Evolutionary conservation across 192 early-diverging fungal genomes (phyloP).

Genomic region (Podila epigama): DNA sequence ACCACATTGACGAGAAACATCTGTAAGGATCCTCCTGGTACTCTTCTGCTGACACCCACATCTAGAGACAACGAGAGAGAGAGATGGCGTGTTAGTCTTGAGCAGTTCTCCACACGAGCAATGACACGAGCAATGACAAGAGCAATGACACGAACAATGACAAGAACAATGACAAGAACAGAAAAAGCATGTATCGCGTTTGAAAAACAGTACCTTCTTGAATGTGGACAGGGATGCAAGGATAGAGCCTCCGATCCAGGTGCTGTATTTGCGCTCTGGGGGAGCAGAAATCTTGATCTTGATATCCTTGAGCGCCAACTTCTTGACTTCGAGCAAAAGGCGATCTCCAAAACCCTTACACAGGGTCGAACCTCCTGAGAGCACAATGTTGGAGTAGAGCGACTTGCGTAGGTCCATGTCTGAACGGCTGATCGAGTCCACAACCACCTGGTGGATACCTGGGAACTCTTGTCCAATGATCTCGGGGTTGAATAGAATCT

Average conservation of each 20-base stretch:
- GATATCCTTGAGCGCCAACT: slow-evolving; percentile 88
- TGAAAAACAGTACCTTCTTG: slow-evolving; percentile 73
- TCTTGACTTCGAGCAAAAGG: slow-evolving; percentile 88
- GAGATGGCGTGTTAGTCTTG: not conserved
- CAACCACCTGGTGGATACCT: slow-evolving; percentile 93
- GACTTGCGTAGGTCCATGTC: slow-evolving; percentile 94
- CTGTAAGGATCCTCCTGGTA: slow-evolving; percentile 95
- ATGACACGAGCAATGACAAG: too few relatives aligned
- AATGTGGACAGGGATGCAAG: slow-evolving; percentile 96
- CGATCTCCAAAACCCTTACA: slow-evolving; percentile 92
- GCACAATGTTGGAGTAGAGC: slow-evolving; percentile 89
- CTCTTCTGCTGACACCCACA: slow-evolving; percentile 99
- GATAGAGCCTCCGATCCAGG: slow-evolving; percentile 98
- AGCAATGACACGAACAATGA: too few relatives aligned
- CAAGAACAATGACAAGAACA: too few relatives aligned
- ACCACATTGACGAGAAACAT: slow-evolving; percentile 51
- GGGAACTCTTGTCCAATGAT: slow-evolving; percentile 91
- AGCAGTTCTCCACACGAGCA: too few relatives aligned
- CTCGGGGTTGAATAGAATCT: slow-evolving; percentile 96
- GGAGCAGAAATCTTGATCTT: slow-evolving; percentile 98
- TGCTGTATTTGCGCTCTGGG: slow-evolving; percentile 97
- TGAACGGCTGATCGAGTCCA: slow-evolving; percentile 90
- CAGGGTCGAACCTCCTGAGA: slow-evolving; percentile 98
- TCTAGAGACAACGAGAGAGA: slow-evolving; percentile 51
- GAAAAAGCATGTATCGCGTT: not conserved